A percentile compares a stretch with the other conserved stretches of the same genome.
phyloP scores from a whole-genome alignment of 2,329 filamentous ascomycete species.

The Colletotrichum spinosum region DNA sequence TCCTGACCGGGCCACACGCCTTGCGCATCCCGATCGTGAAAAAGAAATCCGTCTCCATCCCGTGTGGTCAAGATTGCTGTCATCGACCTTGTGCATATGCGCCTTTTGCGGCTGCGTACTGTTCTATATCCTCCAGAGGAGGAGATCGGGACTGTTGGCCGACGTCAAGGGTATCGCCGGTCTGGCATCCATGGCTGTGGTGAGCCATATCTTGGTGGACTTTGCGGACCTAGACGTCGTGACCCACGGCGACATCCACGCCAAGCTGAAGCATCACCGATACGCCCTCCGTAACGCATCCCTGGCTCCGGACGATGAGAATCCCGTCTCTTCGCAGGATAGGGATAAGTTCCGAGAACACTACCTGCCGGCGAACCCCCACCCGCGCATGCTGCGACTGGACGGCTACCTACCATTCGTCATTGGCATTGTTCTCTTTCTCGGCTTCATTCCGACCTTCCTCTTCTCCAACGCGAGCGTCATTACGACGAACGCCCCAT shows the following conservation, averaged over 20 bases:
- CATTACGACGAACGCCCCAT: slow-evolving; percentile 72
- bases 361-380: slow-evolving; percentile 69
- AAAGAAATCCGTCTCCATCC: slow-evolving; percentile 69
- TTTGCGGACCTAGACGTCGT: slow-evolving; percentile 79
- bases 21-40: slow-evolving; percentile 50
- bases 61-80: slow-evolving; percentile 72
- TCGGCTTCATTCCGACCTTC: slow-evolving; percentile 68
- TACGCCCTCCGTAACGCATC: slow-evolving; percentile 79
- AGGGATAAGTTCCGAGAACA: slow-evolving; percentile 61
- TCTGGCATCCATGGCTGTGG: slow-evolving; percentile 80
- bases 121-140: slow-evolving; percentile 69
- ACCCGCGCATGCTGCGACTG: slow-evolving; percentile 75
- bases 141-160: slow-evolving; percentile 73
- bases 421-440: slow-evolving; percentile 65
- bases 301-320: slow-evolving; percentile 72
- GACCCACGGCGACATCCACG: slow-evolving; percentile 74
- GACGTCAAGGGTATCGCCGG: slow-evolving; percentile 81
- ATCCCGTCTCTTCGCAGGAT: slow-evolving; percentile 53
- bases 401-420: slow-evolving; percentile 72
- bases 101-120: slow-evolving; percentile 68
- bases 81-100: slow-evolving; percentile 65
- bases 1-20: slow-evolving; percentile 61
- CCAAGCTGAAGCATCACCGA: slow-evolving; percentile 72
- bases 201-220: slow-evolving; percentile 78
- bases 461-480: slow-evolving; percentile 68